Evolutionary conservation across 2,329 filamentous ascomycete genomes (phyloP), one percentile per base, ranked within the genome.

Genomic region (Teratosphaeria pseudoeucalypti): DNA sequence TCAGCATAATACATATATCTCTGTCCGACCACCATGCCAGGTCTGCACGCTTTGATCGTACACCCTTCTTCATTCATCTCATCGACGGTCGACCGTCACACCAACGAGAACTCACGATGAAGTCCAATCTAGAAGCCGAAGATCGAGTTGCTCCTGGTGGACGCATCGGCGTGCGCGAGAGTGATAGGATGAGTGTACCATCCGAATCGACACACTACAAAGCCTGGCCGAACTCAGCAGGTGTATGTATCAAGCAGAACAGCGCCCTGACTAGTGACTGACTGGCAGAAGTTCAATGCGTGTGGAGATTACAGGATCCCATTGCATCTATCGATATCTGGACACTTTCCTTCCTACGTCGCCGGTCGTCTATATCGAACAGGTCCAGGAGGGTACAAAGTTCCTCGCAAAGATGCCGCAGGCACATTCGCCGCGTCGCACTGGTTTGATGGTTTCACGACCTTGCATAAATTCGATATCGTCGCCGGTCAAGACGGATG

Each of bases 391-490:
- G 79, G 82, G 32, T 83, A 81, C 70, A 80, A 81, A 43, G 74
- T 90, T 14, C 55, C 62, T 12, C 52, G 60, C 2, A 77, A 85
- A n/a, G 84, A 83, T 0, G 78, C 3, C 83, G 84, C n/a, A 74
- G 73, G 14, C 82, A 78, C 0, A 85, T 85, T 1, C 89, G 43
- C 9, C 19, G 3, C 7, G 14, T 49, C 43, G 16, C 43, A 94
- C 71, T 94, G 89, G 89, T 94, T 94, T 65, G 90, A 94, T 69
- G 87, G 87, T 6, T 84, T 90, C 60, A 81, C 84, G 2, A 82
- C 88, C 58, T 78, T 84, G 0, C 88, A 92, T 73, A 84, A 82
- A 32, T 92, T 92, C 69, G 80, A 89, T 60, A 87, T 92, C 34
- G 67, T 83, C 2, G 70, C 79, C 0, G 66, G 73, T 3, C 65